These are phyloP conservation scores for Ceratocystis smalleyi DNA, from an alignment of 2,329 filamentous ascomycete genomes.

Conservation along the genomic window DNA sequence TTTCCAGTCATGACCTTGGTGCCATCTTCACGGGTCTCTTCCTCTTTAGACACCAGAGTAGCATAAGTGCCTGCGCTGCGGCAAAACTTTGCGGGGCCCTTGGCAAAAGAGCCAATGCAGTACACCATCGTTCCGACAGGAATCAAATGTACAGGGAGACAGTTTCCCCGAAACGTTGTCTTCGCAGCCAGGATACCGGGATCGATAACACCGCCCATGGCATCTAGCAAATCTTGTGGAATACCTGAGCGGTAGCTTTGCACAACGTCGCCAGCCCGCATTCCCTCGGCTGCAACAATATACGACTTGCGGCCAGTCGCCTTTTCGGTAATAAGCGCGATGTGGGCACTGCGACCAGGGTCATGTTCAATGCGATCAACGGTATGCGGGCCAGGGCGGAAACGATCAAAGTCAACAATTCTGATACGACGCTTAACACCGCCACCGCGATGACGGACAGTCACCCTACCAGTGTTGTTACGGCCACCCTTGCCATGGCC, in stretches of 20 bases:
- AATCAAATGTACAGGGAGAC: constrained; percentile 86
- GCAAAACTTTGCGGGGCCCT: constrained; percentile 73
- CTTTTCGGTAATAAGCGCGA: constrained; percentile 68
- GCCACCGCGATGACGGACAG: constrained; percentile 81
- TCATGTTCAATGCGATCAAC: constrained; percentile 96
- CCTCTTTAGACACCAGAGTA: constrained; percentile 76
- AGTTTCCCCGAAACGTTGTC: constrained; percentile 89
- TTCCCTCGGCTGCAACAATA: constrained; percentile 86
- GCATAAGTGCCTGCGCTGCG: constrained; percentile 88
- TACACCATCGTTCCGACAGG: constrained; percentile 86
- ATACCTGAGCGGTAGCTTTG: constrained; percentile 88
- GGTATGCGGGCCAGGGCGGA: constrained; percentile 61
- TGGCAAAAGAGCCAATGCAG: constrained; percentile 65
- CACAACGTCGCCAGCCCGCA: constrained; percentile 78
- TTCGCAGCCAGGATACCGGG: constrained; percentile 90
- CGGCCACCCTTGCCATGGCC: constrained; percentile 85
- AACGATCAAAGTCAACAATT: constrained; percentile 75
- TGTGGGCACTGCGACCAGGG: constrained; percentile 80
- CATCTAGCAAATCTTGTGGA: constrained; percentile 67
- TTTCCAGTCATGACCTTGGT: constrained; percentile 50
- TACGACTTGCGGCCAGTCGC: constrained; percentile 66
- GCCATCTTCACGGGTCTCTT: constrained; percentile 47
- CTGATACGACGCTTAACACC: constrained; percentile 85
- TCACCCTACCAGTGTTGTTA: constrained; percentile 74
- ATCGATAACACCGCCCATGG: constrained; percentile 86